These are phyloP conservation scores for Aspergillus felis DNA, from an alignment of 2,329 filamentous ascomycete species.

Conservation along the genomic window DNA sequence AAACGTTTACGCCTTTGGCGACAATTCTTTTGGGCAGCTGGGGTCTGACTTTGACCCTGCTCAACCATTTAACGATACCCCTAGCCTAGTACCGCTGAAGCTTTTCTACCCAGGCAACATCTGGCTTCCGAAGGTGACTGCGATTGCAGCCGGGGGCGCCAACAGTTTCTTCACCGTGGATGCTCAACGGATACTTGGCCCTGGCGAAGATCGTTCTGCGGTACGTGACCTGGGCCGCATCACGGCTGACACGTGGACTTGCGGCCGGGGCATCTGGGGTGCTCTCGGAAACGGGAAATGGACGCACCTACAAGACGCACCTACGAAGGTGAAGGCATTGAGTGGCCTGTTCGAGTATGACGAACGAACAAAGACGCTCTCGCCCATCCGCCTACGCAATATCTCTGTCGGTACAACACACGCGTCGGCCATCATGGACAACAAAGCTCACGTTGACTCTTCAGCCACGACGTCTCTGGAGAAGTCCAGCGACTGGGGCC, in stretches of 20 bases:
- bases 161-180: conserved; percentile 89
- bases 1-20: conserved; percentile 79
- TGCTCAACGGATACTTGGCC: conserved; percentile 56
- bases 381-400: conserved; percentile 72
- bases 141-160: conserved; percentile 76
- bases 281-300: conserved; percentile 80
- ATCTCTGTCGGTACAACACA: conserved; percentile 78
- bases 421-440: conserved; percentile 76
- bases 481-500: conserved; percentile 77
- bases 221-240: conserved; percentile 50
- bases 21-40: conserved; percentile 87
- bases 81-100: conserved; percentile 65
- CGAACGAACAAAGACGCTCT: conserved; percentile 61
- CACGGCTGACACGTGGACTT: conserved; percentile 78
- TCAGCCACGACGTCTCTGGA: conserved; percentile 51
- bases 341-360: conserved; percentile 85
- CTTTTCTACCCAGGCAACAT: conserved; percentile 67
- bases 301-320: conserved; percentile 77
- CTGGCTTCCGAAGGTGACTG: conserved; percentile 64
- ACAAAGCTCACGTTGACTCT: conserved; percentile 65
- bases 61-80: conserved; percentile 61
- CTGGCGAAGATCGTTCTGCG: conserved; percentile 39
- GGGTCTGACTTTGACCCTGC: conserved; percentile 69
- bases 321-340: conserved; percentile 75
- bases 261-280: conserved; percentile 80